Percentiles rank a stretch among this genome's conserved stretches.
Evolutionary conservation across 2,329 filamentous ascomycete species (phyloP).

Genomic region (Ophiostoma perfectum): DNA sequence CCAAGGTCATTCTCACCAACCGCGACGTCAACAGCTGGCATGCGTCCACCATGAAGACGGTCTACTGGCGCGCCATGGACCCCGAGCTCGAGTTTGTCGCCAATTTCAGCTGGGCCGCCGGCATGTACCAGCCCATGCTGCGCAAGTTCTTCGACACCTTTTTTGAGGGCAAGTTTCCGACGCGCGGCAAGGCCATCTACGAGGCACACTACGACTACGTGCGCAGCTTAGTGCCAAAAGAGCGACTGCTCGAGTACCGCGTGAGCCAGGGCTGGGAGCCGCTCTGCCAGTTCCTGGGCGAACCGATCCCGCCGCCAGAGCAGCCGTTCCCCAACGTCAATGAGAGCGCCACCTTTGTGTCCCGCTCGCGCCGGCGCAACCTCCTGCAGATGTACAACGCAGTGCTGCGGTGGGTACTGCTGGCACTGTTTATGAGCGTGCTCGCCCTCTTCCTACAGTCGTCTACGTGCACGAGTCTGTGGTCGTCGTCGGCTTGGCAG

Average conservation of each 20-base stretch:
- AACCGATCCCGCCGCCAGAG: constrained; percentile 31
- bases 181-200: constrained; percentile 21
- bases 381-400: constrained; percentile 29
- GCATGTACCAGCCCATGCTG: constrained; percentile 25
- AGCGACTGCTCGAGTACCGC: constrained; percentile 37
- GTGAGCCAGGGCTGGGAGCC: constrained; percentile 39
- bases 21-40: constrained; percentile 41
- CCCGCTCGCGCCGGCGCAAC: constrained; percentile 27
- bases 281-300: constrained; percentile 38
- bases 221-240: constrained; percentile 33
- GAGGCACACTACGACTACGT: constrained; percentile 26
- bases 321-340: constrained; percentile 36
- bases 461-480: constrained; percentile 13
- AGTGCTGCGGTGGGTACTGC: constrained; percentile 26
- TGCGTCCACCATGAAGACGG: constrained; percentile 28
- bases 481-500: constrained; percentile 10
- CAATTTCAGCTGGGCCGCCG: constrained; percentile 18
- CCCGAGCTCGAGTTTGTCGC: constrained; percentile 18
- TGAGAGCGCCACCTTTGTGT: constrained; percentile 28
- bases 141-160: constrained; percentile 24
- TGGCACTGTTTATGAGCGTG: constrained; percentile 21
- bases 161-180: constrained; percentile 21
- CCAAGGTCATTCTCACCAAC: constrained; percentile 43
- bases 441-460: constrained; percentile 10
- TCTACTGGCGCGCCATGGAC: constrained; percentile 22